Conservation (phyloP, 371 early-diverging fungal genomes). For the Thermomucor indicae-seudaticae region DNA sequence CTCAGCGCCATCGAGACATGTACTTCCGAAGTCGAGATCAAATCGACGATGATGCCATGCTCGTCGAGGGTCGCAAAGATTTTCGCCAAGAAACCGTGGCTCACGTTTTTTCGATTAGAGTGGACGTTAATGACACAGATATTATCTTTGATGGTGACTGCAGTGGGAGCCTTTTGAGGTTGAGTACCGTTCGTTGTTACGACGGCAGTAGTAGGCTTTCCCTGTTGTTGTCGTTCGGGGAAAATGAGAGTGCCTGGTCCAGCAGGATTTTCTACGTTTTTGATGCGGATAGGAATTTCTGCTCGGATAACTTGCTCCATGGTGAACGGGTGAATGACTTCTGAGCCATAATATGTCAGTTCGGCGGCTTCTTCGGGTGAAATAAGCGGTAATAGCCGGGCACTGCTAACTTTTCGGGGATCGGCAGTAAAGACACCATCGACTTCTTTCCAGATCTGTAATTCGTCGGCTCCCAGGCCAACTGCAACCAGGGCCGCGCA, state of each 20-base stretch:
- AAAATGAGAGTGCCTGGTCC: slow-evolving; percentile 92
- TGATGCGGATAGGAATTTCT: slow-evolving; percentile 94
- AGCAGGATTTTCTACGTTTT: slow-evolving; percentile 90
- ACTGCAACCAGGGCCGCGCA: slow-evolving; percentile 96
- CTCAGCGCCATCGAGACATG: slow-evolving; percentile 94
- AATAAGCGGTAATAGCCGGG: slow-evolving; percentile 86
- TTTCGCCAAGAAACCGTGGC: slow-evolving; percentile 93
- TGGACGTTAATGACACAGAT: slow-evolving; percentile 91
- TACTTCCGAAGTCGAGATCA: slow-evolving; percentile 95
- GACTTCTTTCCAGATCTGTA: slow-evolving; percentile 99
- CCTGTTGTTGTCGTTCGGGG: slow-evolving; percentile 38
- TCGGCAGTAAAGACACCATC: slow-evolving; percentile 99
- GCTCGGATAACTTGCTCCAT: slow-evolving; percentile 98
- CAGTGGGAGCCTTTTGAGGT: slow-evolving; percentile 72
- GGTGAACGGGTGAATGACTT: slow-evolving; percentile 98
- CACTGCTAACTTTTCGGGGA: slow-evolving; percentile 90
- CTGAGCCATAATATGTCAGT: slow-evolving; percentile 95
- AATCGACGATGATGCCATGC: slow-evolving; percentile 87
- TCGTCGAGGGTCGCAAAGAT: slow-evolving; percentile 88
- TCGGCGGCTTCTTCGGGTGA: slow-evolving; percentile 99
- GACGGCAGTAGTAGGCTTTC: too few relatives aligned
- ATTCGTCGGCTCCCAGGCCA: slow-evolving; percentile 77
- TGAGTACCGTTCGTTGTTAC: background rate
- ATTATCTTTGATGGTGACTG: slow-evolving; percentile 96
- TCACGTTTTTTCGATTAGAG: slow-evolving; percentile 89